Evolutionary conservation across 208 protist genomes (phyloP).

Genomic region (Angomonas desouzai): DNA sequence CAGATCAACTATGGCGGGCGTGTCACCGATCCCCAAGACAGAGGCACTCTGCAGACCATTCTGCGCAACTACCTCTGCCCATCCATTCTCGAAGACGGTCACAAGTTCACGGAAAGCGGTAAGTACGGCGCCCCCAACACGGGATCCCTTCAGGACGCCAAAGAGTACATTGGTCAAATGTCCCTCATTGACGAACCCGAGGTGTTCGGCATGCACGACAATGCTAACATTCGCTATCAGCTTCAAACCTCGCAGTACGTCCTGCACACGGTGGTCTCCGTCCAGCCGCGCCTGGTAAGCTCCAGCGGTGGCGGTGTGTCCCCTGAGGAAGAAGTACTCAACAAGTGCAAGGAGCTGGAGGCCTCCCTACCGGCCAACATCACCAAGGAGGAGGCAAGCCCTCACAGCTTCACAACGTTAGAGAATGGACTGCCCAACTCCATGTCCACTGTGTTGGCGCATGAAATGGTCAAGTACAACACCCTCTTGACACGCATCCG

Average conservation of each 20-base stretch:
- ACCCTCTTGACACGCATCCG: slow-evolving; percentile 90
- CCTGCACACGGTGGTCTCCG: slow-evolving; percentile 84
- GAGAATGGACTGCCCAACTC: slow-evolving; percentile 93
- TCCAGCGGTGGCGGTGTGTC: slow-evolving; percentile 24
- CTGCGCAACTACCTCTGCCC: slow-evolving; percentile 86
- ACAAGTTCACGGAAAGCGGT: slow-evolving; percentile 81
- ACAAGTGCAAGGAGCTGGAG: slow-evolving; percentile 91
- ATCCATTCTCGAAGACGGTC: slow-evolving; percentile 79
- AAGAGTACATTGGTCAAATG: slow-evolving; percentile 85
- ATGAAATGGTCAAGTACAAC: slow-evolving; percentile 98
- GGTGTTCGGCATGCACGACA: slow-evolving; percentile 97
- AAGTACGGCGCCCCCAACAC: slow-evolving; percentile 58
- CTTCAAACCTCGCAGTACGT: slow-evolving; percentile 91
- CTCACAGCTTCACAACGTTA: slow-evolving; percentile 86
- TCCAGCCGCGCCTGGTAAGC: slow-evolving; percentile 85
- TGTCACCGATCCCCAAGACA: slow-evolving; percentile 97
- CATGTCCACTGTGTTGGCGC: slow-evolving; percentile 94
- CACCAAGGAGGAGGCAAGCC: slow-evolving; percentile 78
- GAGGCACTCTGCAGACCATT: slow-evolving; percentile 91
- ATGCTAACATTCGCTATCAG: slow-evolving; percentile 96
- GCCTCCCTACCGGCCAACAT: slow-evolving; percentile 61
- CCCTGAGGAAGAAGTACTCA: slow-evolving; percentile 90
- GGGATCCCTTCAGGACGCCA: slow-evolving; percentile 53
- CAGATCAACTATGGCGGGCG: slow-evolving; percentile 98
- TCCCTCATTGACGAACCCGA: slow-evolving; percentile 91